phyloP scores from a whole-genome alignment of 257 asterid species.

The Parsonsia alboflavescens region DNA sequence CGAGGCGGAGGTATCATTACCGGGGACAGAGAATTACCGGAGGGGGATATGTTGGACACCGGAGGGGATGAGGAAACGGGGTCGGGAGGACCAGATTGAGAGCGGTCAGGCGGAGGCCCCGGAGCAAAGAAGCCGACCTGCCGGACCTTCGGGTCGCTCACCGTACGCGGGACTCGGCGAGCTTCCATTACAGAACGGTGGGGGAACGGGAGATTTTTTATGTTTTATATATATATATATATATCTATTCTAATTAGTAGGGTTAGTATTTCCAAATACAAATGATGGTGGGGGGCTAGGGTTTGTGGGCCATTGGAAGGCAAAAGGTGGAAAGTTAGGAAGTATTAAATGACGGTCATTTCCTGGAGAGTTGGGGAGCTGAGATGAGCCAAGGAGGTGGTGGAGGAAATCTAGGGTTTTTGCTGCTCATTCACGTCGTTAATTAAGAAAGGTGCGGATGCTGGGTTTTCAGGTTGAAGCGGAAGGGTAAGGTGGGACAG shows the following conservation, averaged over 20 bases:
- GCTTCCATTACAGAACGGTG: constrained; percentile 45
- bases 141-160: constrained; percentile 87
- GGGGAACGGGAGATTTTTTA: background rate
- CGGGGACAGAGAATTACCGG: constrained; percentile 74
- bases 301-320: background rate
- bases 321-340: background rate
- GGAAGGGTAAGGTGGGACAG: background rate
- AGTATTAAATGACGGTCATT: background rate
- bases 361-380: background rate
- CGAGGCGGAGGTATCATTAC: constrained; percentile 94
- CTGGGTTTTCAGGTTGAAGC: background rate
- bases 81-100: constrained; percentile 56
- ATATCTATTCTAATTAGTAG: no score
- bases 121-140: constrained; percentile 94
- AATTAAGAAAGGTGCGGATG: background rate
- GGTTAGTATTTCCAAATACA: no score
- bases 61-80: constrained; percentile 48
- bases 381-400: background rate
- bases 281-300: background rate
- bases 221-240: no score
- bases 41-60: constrained; percentile 40
- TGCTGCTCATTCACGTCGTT: background rate
- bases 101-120: constrained; percentile 53
- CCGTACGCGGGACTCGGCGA: constrained; percentile 77
- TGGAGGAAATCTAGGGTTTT: constrained; percentile 6